These are phyloP conservation scores for Fagus sylvatica DNA, from an alignment of 306 rosid genomes.

Conservation along the genomic window DNA sequence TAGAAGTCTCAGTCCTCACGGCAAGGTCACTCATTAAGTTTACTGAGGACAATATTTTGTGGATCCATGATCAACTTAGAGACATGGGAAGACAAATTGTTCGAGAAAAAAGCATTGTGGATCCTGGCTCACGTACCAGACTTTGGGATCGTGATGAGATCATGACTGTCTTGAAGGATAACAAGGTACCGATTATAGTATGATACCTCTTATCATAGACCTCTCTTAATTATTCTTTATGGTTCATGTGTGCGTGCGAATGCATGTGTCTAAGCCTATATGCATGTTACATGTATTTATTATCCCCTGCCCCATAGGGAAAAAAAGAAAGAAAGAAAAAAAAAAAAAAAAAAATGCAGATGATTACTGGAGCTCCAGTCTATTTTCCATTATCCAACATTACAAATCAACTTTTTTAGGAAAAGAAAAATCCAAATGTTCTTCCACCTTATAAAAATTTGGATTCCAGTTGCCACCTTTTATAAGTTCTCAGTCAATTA, in stretches of 20 bases:
- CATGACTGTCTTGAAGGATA: constrained; percentile 31
- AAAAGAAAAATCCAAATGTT: too few relatives aligned
- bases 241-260: neutral
- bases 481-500: too few relatives aligned
- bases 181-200: constrained; percentile 33
- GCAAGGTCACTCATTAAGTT: constrained; percentile 53
- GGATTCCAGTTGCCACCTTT: too few relatives aligned
- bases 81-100: constrained; percentile 70
- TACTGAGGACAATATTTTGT: constrained; percentile 16
- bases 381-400: too few relatives aligned
- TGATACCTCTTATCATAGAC: neutral
- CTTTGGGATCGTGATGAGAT: constrained; percentile 58
- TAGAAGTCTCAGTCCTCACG: constrained; percentile 32
- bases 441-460: too few relatives aligned
- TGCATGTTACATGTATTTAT: too few relatives aligned
- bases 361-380: too few relatives aligned
- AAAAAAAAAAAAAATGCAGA: too few relatives aligned
- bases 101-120: neutral
- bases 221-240: neutral
- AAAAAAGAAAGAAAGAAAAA: too few relatives aligned
- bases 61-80: constrained; percentile 70
- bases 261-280: neutral
- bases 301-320: too few relatives aligned
- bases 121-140: constrained; percentile 45
- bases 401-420: too few relatives aligned